phyloP scores from a whole-genome alignment of 108 stramenopile species.

The Aurantiochytrium sp. region DNA sequence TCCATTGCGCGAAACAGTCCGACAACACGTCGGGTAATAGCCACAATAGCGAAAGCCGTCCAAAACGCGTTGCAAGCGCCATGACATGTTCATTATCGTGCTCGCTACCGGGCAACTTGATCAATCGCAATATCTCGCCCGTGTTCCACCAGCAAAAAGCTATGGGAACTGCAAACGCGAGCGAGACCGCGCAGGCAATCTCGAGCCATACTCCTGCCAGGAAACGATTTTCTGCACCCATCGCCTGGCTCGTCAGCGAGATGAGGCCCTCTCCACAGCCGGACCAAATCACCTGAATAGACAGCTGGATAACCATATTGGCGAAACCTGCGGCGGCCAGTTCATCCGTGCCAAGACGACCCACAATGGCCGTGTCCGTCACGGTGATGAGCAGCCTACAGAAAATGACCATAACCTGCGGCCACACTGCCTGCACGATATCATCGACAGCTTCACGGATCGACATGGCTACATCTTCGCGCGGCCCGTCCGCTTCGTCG shows the following conservation, averaged over 20 bases:
- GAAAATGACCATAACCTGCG: neutral
- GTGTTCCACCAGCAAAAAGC: neutral
- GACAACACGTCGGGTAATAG: neutral
- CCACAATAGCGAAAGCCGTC: neutral
- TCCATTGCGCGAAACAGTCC: neutral
- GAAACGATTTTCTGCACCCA: neutral
- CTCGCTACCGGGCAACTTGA: slow-evolving; percentile 2
- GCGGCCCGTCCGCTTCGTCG: too few species aligned
- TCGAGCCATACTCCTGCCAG: slow-evolving; percentile 8
- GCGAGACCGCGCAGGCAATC: neutral
- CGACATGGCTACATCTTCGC: neutral
- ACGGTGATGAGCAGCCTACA: neutral
- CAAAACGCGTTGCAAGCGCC: neutral
- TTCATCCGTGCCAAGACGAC: neutral
- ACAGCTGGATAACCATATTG: neutral
- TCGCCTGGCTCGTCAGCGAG: neutral
- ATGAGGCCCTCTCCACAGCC: neutral
- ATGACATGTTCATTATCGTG: neutral
- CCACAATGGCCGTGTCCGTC: slow-evolving; percentile 10
- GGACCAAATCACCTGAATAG: neutral
- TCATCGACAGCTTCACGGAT: neutral
- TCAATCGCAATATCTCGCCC: neutral
- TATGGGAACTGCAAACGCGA: neutral
- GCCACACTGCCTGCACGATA: neutral
- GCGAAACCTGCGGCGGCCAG: neutral